phyloP scores from a whole-genome alignment of 441 rosid genomes.

The Lepidium campestre region DNA sequence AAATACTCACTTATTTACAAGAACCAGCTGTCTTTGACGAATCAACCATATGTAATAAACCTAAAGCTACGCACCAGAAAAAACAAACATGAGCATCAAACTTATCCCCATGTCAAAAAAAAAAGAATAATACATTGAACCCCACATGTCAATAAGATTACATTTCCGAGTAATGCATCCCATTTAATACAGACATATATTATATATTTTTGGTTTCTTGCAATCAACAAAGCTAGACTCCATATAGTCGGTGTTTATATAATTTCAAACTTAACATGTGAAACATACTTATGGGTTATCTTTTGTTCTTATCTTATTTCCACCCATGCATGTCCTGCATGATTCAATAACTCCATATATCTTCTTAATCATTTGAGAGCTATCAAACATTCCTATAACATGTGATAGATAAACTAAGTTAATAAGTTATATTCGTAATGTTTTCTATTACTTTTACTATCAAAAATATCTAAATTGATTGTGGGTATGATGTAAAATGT shows the following conservation, averaged over 20 bases:
- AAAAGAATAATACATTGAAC: constrained; percentile 13
- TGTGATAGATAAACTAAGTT: neutral
- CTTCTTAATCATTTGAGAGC: neutral
- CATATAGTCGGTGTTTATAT: constrained; percentile 18
- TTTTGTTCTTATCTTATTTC: constrained; percentile 17
- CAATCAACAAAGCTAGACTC: constrained; percentile 2
- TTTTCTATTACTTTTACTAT: neutral
- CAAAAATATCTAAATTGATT: neutral
- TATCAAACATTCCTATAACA: neutral
- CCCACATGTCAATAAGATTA: constrained; percentile 17
- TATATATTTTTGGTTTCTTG: neutral
- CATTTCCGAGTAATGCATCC: constrained; percentile 15
- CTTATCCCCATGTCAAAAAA: neutral
- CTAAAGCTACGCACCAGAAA: neutral
- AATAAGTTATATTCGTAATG: neutral
- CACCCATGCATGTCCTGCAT: constrained; percentile 17
- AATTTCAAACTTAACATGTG: constrained; percentile 5
- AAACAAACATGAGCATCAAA: too few relatives aligned
- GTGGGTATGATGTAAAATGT: neutral
- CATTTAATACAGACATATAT: neutral
- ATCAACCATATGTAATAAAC: neutral
- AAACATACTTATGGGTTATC: constrained; percentile 6
- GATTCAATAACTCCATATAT: neutral
- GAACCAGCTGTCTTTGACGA: neutral
- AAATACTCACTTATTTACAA: neutral